A percentile compares a stretch with the other conserved stretches of the same genome.
These are phyloP conservation scores for Rhizomucor pusillus DNA, from an alignment of 371 early-diverging fungal species.

Conservation along the genomic window DNA sequence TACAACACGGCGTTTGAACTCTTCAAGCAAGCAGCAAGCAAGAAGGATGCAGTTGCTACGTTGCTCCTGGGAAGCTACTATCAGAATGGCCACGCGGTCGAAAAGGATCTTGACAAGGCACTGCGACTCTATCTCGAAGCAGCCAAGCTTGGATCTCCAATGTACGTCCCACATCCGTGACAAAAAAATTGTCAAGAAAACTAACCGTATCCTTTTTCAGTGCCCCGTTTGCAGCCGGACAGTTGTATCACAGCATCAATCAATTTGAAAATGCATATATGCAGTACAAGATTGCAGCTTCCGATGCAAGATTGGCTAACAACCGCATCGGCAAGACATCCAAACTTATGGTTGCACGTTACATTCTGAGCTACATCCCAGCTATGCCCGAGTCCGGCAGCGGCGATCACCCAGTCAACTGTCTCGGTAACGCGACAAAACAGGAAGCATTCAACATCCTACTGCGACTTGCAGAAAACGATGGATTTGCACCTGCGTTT, in stretches of 20 bases:
- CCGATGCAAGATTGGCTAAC: conserved; percentile 27
- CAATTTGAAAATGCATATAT: conserved; percentile 35
- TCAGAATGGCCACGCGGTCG: conserved; percentile 49
- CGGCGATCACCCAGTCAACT: conserved; percentile 1
- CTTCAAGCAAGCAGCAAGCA: conserved; percentile 74
- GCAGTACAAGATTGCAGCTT: conserved; percentile 29
- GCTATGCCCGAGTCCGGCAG: conserved; percentile 1
- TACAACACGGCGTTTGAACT: conserved; percentile 75
- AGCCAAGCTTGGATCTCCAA: conserved; percentile 30
- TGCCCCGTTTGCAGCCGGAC: conserved; percentile 45
- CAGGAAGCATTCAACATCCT: conserved; percentile 29
- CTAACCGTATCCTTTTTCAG: conserved; percentile 10
- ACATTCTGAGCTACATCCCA: conserved; percentile 38
- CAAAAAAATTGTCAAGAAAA: neutral
- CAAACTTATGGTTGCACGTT: conserved; percentile 38
- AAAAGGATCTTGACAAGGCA: conserved; percentile 60
- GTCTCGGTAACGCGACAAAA: conserved; percentile 8
- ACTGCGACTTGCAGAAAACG: conserved; percentile 21
- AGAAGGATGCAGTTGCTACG: conserved; percentile 78
- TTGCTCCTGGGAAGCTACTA: conserved; percentile 61
- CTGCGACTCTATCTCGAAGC: conserved; percentile 36
- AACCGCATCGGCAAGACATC: conserved; percentile 25
- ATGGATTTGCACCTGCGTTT: conserved; percentile 29
- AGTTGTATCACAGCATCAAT: conserved; percentile 33
- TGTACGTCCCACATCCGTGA: conserved; percentile 20